These are phyloP conservation scores for Sclerotiophoma versabilis DNA, from an alignment of 2,329 filamentous ascomycete genomes.

Conservation along the genomic window DNA sequence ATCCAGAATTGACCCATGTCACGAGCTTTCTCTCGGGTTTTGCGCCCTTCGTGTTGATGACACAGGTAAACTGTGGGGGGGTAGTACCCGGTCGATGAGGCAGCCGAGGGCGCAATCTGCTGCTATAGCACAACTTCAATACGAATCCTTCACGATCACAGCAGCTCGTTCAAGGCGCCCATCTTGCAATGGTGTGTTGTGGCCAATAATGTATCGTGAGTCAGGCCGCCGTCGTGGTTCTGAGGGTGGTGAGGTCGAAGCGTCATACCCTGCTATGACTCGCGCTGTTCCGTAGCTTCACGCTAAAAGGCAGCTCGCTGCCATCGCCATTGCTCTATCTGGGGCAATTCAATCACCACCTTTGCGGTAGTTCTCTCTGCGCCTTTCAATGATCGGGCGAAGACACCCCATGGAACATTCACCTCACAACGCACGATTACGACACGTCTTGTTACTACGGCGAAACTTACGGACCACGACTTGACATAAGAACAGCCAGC, in stretches of 20 bases:
- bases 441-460: slow-evolving; percentile 34
- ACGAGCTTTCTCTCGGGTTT: neutral
- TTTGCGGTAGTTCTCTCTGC: slow-evolving; percentile 21
- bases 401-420: slow-evolving; percentile 45
- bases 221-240: neutral
- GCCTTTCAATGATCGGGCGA: slow-evolving; percentile 39
- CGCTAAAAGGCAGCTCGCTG: slow-evolving; percentile 19
- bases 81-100: neutral
- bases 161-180: neutral
- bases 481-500: slow-evolving; percentile 24
- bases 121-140: neutral
- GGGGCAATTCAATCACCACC: slow-evolving; percentile 17
- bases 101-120: slow-evolving; percentile 5
- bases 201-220: slow-evolving; percentile 4
- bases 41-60: slow-evolving; percentile 10
- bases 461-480: slow-evolving; percentile 27
- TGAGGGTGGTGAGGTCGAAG: slow-evolving; percentile 10
- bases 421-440: slow-evolving; percentile 27
- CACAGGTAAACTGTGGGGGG: neutral
- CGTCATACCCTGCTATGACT: slow-evolving; percentile 20
- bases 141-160: neutral
- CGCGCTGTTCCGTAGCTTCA: slow-evolving; percentile 8
- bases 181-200: neutral
- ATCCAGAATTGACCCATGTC: neutral
- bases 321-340: slow-evolving; percentile 8